A percentile compares a stretch with the other conserved stretches of the same genome.
phyloP scores from a whole-genome alignment of 1,284 basidiomycete genomes.

The Porodaedalea pini region DNA sequence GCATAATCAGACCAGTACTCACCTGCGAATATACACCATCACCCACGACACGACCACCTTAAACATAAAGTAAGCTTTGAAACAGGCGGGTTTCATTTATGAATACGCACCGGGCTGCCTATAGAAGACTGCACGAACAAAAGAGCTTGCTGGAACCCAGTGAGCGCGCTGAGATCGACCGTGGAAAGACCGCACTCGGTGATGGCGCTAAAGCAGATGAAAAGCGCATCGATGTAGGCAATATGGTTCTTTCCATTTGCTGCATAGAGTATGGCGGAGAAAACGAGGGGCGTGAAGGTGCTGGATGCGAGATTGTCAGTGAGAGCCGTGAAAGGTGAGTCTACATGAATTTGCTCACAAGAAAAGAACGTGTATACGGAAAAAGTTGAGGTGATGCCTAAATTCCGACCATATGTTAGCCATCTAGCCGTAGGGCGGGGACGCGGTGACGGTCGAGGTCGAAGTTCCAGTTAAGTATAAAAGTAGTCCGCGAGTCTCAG shows the following conservation, averaged over 20 bases:
- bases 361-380: conserved; percentile 54
- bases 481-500: too few relatives aligned
- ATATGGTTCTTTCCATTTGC: conserved; percentile 63
- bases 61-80: neutral
- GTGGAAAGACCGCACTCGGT: conserved; percentile 76
- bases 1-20: conserved; percentile 22
- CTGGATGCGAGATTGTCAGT: conserved; percentile 40
- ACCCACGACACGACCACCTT: conserved; percentile 69
- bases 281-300: conserved; percentile 69
- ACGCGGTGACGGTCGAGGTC: too few relatives aligned
- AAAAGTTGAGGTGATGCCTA: conserved; percentile 58
- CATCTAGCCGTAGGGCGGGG: too few relatives aligned
- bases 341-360: conserved; percentile 38
- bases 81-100: neutral
- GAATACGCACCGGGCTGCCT: conserved; percentile 60
- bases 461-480: too few relatives aligned
- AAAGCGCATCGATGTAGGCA: conserved; percentile 72
- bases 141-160: conserved; percentile 72
- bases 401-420: neutral
- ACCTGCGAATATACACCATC: conserved; percentile 66
- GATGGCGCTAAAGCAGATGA: conserved; percentile 73
- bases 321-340: neutral
- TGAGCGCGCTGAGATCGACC: conserved; percentile 70
- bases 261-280: conserved; percentile 70
- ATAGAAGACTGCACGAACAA: conserved; percentile 71